phyloP scores from a whole-genome alignment of 1,139 yeast species.

The Pichia sp. region DNA sequence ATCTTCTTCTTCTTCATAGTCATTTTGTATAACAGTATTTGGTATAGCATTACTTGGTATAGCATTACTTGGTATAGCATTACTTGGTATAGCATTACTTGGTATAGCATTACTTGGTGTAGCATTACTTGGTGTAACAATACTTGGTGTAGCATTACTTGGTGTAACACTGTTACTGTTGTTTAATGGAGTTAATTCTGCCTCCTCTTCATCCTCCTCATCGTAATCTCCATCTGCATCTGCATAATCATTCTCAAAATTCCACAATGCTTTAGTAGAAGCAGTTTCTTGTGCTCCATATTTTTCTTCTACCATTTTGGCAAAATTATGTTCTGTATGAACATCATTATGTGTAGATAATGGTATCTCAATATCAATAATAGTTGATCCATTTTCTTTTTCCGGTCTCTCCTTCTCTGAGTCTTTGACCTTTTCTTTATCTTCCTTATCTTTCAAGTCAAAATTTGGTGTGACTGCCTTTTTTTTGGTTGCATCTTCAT shows the following conservation, averaged over 20 bases:
- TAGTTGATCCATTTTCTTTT: constrained; percentile 3
- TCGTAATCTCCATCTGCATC: constrained; percentile 52
- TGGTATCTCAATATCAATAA: constrained; percentile 18
- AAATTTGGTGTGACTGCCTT: neutral
- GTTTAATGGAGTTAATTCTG: neutral
- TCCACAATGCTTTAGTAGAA: constrained; percentile 46
- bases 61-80: neutral
- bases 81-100: no score
- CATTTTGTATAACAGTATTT: constrained; percentile 11
- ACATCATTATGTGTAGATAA: constrained; percentile 19
- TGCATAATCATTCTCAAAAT: constrained; percentile 44
- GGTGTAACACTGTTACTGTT: neutral
- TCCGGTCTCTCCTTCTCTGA: neutral
- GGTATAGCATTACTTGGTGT: no score
- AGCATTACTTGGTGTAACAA: no score
- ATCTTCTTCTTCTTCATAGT: constrained; percentile 21
- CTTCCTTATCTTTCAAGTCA: no score
- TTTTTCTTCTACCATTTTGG: constrained; percentile 75
- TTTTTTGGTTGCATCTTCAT: no score
- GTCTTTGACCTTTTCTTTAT: neutral
- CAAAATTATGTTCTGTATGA: constrained; percentile 44
- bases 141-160: no score
- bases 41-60: constrained; percentile 11
- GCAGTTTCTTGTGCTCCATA: constrained; percentile 81
- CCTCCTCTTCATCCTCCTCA: constrained; percentile 32